phyloP scores from a whole-genome alignment of 106 monocot species.

The Acorus gramineus region DNA sequence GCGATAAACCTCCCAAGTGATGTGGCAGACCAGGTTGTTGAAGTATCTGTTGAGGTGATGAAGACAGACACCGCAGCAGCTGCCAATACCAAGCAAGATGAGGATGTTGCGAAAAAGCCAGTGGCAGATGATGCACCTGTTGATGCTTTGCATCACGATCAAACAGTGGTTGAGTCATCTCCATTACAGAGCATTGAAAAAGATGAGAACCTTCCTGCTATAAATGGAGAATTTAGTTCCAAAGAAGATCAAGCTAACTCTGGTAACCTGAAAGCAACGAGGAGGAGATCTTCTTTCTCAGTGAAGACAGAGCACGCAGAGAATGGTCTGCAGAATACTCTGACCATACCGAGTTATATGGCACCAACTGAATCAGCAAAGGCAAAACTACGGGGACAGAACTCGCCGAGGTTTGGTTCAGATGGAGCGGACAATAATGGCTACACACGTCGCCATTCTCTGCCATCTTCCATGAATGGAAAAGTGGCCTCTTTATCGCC shows the following conservation, averaged over 20 bases:
- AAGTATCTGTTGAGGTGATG: slow-evolving; percentile 26
- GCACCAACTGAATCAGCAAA: slow-evolving; percentile 68
- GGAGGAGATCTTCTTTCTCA: slow-evolving; percentile 71
- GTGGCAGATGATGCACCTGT: slow-evolving; percentile 4
- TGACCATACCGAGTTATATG: slow-evolving; percentile 77
- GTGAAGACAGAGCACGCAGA: slow-evolving; percentile 47
- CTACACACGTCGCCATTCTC: slow-evolving; percentile 60
- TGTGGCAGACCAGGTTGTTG: slow-evolving; percentile 10
- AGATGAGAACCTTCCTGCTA: slow-evolving; percentile 19
- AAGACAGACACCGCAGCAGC: slow-evolving; percentile 5
- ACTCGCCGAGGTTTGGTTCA: slow-evolving; percentile 50
- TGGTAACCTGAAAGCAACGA: slow-evolving; percentile 43
- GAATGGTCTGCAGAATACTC: slow-evolving; percentile 41
- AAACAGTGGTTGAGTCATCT: slow-evolving; percentile 12
- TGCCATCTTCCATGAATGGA: slow-evolving; percentile 61
- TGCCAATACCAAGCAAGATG: background rate
- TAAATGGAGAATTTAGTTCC: slow-evolving; percentile 26
- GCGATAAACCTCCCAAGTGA: slow-evolving; percentile 17
- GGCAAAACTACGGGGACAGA: slow-evolving; percentile 55
- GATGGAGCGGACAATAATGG: slow-evolving; percentile 62
- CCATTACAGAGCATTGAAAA: slow-evolving; percentile 17
- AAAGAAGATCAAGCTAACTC: slow-evolving; percentile 37
- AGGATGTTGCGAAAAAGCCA: slow-evolving; percentile 15
- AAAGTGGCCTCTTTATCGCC: slow-evolving; percentile 51
- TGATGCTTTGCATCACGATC: slow-evolving; percentile 8